Evolutionary conservation across 306 rosid genomes (phyloP).

Genomic region (Pyrus pyrifolia): DNA sequence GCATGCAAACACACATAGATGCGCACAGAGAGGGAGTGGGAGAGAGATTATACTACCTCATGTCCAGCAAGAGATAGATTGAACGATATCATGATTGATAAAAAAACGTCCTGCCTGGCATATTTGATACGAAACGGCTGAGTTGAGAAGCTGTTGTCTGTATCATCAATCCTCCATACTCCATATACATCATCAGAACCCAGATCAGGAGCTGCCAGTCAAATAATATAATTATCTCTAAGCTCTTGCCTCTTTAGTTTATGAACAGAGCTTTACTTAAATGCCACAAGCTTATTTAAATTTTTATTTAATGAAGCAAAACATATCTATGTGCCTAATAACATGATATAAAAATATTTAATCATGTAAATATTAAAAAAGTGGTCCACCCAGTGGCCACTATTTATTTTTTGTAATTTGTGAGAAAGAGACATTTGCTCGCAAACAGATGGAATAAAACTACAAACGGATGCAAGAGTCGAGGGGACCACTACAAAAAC

Average conservation of each 20-base stretch:
- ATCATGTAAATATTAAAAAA: background rate
- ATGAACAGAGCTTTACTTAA: background rate
- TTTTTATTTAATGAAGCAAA: background rate
- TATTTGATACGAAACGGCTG: slow-evolving; percentile 86
- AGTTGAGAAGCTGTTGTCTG: slow-evolving; percentile 86
- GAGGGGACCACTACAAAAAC: background rate
- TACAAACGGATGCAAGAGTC: background rate
- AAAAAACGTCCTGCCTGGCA: slow-evolving; percentile 75
- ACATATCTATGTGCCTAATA: background rate
- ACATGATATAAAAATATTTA: background rate
- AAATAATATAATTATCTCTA: slow-evolving; percentile 7
- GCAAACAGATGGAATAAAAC: background rate
- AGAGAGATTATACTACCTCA: slow-evolving; percentile 50
- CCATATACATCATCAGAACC: slow-evolving; percentile 60
- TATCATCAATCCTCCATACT: slow-evolving; percentile 81
- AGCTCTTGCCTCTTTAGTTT: slow-evolving; percentile 10
- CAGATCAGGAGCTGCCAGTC: slow-evolving; percentile 63
- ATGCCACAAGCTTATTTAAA: background rate
- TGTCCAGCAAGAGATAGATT: slow-evolving; percentile 41
- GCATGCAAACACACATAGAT: no score
- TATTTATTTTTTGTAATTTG: background rate
- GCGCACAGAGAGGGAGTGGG: slow-evolving; percentile 2
- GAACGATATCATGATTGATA: slow-evolving; percentile 78
- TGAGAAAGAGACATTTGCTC: background rate
- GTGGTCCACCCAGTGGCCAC: background rate